A percentile compares a stretch with the other conserved stretches of the same genome.
These are phyloP conservation scores for Fusarium keratoplasticum DNA, from an alignment of 2,329 filamentous ascomycete species.

Conservation along the genomic window DNA sequence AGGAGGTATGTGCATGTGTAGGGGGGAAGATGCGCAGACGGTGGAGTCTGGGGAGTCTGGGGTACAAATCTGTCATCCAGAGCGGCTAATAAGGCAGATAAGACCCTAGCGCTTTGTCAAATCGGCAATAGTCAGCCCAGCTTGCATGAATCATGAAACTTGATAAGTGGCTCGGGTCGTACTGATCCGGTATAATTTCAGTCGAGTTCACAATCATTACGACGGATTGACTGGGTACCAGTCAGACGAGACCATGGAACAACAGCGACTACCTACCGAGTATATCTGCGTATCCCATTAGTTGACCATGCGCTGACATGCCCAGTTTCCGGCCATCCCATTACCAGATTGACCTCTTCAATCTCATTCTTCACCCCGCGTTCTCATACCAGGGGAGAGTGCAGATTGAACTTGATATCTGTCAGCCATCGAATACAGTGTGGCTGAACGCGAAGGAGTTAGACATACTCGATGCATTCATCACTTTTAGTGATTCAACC, in stretches of 20 bases:
- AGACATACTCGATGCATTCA: not conserved
- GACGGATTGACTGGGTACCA: not conserved
- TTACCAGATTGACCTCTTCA: not conserved
- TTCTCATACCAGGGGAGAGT: not conserved
- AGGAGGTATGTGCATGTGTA: not conserved
- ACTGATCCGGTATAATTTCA: not conserved
- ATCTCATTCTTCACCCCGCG: not conserved
- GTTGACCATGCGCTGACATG: not conserved
- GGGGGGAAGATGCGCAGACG: not conserved
- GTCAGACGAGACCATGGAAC: not conserved
- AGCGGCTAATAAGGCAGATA: constrained; percentile 2
- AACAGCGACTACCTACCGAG: not conserved
- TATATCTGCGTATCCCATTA: not conserved
- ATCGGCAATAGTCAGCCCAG: not conserved
- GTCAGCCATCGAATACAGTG: not conserved
- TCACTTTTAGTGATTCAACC: not conserved
- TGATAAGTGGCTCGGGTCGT: not conserved
- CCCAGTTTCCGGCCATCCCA: not conserved
- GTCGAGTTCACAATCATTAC: not conserved
- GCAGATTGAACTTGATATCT: not conserved
- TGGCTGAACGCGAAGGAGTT: not conserved
- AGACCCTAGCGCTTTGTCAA: not conserved
- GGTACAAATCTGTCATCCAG: not conserved
- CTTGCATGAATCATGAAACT: not conserved
- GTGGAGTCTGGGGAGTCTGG: not conserved